These are phyloP conservation scores for Microsporum audouinii DNA, from an alignment of 2,329 filamentous ascomycete species.

Conservation along the genomic window DNA sequence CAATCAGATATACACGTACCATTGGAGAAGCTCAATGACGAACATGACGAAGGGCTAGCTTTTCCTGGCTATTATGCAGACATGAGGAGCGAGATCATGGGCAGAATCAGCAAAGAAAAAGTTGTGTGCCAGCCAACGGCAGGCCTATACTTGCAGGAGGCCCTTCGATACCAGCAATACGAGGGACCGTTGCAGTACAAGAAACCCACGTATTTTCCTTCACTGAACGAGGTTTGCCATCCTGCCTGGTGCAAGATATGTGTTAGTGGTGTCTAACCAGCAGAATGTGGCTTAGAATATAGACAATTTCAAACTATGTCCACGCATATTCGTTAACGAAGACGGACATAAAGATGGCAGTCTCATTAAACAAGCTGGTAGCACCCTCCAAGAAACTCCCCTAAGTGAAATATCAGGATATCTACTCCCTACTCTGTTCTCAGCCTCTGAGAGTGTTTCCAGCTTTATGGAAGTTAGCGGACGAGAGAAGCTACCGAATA, in stretches of 20 bases:
- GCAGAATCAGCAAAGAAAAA: slow-evolving; percentile 17
- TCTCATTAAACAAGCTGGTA: neutral
- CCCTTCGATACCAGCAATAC: slow-evolving; percentile 17
- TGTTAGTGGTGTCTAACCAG: neutral
- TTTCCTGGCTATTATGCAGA: slow-evolving; percentile 31
- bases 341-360: neutral
- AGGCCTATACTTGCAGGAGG: slow-evolving; percentile 21
- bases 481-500: slow-evolving; percentile 19
- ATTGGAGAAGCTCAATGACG: slow-evolving; percentile 26
- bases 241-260: neutral
- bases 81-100: slow-evolving; percentile 18
- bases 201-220: slow-evolving; percentile 14
- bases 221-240: neutral
- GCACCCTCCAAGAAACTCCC: neutral
- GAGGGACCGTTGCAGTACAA: slow-evolving; percentile 16
- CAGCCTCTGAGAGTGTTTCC: slow-evolving; percentile 32
- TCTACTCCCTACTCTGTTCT: slow-evolving; percentile 24
- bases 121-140: slow-evolving; percentile 19
- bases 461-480: slow-evolving; percentile 43
- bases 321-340: neutral
- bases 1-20: slow-evolving; percentile 24
- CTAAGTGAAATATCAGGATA: too few species aligned
- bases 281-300: neutral
- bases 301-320: neutral
- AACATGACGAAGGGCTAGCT: slow-evolving; percentile 34